Evolutionary conservation across 2,329 filamentous ascomycete genomes (phyloP), one percentile per base, ranked within the genome.

Genomic region (Orbilia oligospora): DNA sequence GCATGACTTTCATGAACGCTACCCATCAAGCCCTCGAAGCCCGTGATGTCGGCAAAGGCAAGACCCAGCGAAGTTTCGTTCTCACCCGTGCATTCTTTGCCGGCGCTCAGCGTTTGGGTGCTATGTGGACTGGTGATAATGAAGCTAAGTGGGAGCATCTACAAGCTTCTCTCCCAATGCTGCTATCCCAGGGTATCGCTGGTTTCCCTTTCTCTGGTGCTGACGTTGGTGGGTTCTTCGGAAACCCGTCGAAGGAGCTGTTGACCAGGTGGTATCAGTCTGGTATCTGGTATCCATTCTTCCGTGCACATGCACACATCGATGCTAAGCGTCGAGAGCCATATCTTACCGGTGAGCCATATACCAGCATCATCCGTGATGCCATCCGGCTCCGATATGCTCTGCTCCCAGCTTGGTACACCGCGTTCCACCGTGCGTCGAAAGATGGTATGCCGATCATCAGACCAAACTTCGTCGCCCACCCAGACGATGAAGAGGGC

Each of bases 111-210:
- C 91, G 95, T 71, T 86, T 93, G 49, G 93, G 93, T 80, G 95
- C 96, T 76, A 97, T 97, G 94, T 99, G 96, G 96, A 99, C 96
- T 20, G 96, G 96, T 78, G 96, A 99, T 84, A 99, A 99, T 86
- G 92, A 96, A 84, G 96, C 96, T 10, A 91, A 89, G 24, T 99
- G 96, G 96, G 90, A 91, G 18, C 94, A 98, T 83, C 88, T 99
- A 16, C 92, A 90, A n/a, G 92, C 91, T 0, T 92, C 94, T 0
- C 89, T 97, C 44, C 95, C 96, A 24, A 99, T 99, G 96, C 87
- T 97, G 24, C 87, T 99, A 48, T 96, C 92, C 84, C 93, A 97
- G 83, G 94, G 95, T 71, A 94, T 99, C 81, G 90, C 93, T 0
- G 96, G 96, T 6, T 98, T 92, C 84, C 96, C 96, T 10, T 98